Conservation (phyloP, 345 rosid species). For the Iberis pinnata region DNA sequence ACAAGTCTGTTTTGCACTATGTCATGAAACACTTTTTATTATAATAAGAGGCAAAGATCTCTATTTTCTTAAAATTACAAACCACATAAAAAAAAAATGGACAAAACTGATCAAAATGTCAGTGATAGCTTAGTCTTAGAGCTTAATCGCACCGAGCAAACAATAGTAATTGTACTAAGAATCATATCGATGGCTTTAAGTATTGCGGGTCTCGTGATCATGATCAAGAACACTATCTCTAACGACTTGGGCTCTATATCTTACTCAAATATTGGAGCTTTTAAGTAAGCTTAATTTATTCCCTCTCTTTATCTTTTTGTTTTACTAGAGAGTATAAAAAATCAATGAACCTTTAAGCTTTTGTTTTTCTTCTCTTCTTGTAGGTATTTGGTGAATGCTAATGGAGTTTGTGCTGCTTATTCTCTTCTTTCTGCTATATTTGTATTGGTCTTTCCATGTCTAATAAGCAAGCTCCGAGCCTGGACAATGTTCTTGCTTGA, state of each 20-base stretch:
- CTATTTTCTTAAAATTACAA: neutral
- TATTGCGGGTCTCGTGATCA: conserved; percentile 52
- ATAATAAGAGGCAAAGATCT: conserved; percentile 16
- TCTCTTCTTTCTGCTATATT: conserved; percentile 19
- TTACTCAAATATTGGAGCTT: conserved; percentile 71
- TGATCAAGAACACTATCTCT: conserved; percentile 58
- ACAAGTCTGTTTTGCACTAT: neutral
- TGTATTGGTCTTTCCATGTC: conserved; percentile 43
- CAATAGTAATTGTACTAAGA: conserved; percentile 44
- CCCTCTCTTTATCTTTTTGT: neutral
- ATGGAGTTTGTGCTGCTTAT: conserved; percentile 24
- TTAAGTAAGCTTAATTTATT: conserved; percentile 53
- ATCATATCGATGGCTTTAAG: conserved; percentile 55
- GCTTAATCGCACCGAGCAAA: conserved; percentile 16
- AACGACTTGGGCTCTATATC: conserved; percentile 69
- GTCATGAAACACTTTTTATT: neutral
- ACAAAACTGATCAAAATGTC: conserved; percentile 5
- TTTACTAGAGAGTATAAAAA: too few relatives aligned
- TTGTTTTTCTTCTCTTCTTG: conserved; percentile 32
- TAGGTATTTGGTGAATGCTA: conserved; percentile 29
- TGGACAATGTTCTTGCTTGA: conserved; percentile 80
- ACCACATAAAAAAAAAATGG: conserved; percentile 9
- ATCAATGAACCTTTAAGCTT: too few relatives aligned
- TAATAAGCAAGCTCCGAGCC: conserved; percentile 44
- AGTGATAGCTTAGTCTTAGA: conserved; percentile 5